These are phyloP conservation scores for Rostrohypoxylon terebratum DNA, from an alignment of 495 filamentous ascomycete species.

Conservation along the genomic window DNA sequence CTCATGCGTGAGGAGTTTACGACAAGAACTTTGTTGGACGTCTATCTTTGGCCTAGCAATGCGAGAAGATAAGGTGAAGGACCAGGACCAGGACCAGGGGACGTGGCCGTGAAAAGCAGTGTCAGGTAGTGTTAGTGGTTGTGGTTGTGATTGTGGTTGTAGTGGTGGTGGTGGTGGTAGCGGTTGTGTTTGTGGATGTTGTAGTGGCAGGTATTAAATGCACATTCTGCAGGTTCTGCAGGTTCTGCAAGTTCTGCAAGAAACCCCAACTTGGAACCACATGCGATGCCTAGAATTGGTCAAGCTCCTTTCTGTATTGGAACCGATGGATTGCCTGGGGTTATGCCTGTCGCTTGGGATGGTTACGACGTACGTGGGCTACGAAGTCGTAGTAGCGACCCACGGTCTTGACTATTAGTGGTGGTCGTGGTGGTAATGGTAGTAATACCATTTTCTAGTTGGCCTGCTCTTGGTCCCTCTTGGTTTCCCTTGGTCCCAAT, in stretches of 20 bases:
- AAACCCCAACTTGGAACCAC: slow-evolving; percentile 10
- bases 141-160: background rate
- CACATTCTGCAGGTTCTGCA: slow-evolving; percentile 4
- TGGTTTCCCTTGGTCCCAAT: slow-evolving; percentile 16
- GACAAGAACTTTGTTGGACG: slow-evolving; percentile 11
- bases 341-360: background rate
- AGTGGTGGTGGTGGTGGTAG: slow-evolving; percentile 18
- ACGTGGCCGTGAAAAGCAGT: slow-evolving; percentile 25
- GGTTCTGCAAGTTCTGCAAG: slow-evolving; percentile 23
- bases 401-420: background rate
- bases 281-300: slow-evolving; percentile 39
- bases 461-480: slow-evolving; percentile 9
- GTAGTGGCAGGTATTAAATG: slow-evolving; percentile 26
- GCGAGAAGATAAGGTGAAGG: slow-evolving; percentile 40
- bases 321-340: slow-evolving; percentile 29
- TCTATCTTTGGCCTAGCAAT: slow-evolving; percentile 28
- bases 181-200: slow-evolving; percentile 8
- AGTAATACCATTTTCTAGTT: background rate
- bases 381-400: background rate
- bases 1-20: slow-evolving; percentile 30
- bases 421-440: slow-evolving; percentile 1
- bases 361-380: slow-evolving; percentile 30
- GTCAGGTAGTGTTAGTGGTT: slow-evolving; percentile 5
- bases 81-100: slow-evolving; percentile 35
- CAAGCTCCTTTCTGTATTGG: slow-evolving; percentile 37